phyloP scores from a whole-genome alignment of 2,329 filamentous ascomycete genomes.

The Ascosphaera pollenicola region DNA sequence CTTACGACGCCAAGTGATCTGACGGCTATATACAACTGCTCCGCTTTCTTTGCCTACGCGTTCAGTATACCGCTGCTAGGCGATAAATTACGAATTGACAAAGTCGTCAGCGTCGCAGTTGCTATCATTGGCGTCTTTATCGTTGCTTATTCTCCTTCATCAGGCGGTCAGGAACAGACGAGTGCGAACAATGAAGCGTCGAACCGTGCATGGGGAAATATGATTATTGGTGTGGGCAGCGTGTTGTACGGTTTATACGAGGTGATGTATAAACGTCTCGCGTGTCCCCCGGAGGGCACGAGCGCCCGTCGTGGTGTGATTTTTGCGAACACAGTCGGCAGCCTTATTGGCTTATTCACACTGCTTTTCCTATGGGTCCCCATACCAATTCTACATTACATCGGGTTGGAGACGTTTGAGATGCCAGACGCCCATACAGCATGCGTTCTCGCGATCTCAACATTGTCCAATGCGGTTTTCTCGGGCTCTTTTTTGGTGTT shows the following conservation, averaged over 20 bases:
- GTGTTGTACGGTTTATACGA: slow-evolving; percentile 94
- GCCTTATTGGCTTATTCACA: slow-evolving; percentile 70
- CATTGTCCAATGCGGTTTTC: slow-evolving; percentile 73
- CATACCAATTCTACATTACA: slow-evolving; percentile 57
- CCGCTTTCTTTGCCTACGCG: slow-evolving; percentile 93
- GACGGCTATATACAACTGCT: slow-evolving; percentile 98
- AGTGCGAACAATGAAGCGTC: slow-evolving; percentile 25
- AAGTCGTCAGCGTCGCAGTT: slow-evolving; percentile 65
- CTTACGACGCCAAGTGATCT: slow-evolving; percentile 82
- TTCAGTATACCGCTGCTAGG: slow-evolving; percentile 81
- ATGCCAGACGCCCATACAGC: slow-evolving; percentile 58
- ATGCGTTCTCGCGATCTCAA: slow-evolving; percentile 57
- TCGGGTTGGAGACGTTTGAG: slow-evolving; percentile 62
- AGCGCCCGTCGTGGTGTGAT: slow-evolving; percentile 76
- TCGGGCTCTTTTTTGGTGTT: slow-evolving; percentile 83
- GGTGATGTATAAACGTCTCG: slow-evolving; percentile 81
- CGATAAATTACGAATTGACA: slow-evolving; percentile 64
- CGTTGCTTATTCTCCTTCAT: slow-evolving; percentile 78
- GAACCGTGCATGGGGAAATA: slow-evolving; percentile 59
- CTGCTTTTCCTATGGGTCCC: slow-evolving; percentile 79
- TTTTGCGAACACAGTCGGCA: slow-evolving; percentile 84
- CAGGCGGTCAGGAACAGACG: slow-evolving; percentile 23
- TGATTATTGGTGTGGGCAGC: slow-evolving; percentile 77
- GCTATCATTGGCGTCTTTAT: slow-evolving; percentile 78
- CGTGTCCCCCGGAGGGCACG: slow-evolving; percentile 79